Evolutionary conservation across 148 eudicot species (phyloP).

Genomic region (Agrostemma githago): DNA sequence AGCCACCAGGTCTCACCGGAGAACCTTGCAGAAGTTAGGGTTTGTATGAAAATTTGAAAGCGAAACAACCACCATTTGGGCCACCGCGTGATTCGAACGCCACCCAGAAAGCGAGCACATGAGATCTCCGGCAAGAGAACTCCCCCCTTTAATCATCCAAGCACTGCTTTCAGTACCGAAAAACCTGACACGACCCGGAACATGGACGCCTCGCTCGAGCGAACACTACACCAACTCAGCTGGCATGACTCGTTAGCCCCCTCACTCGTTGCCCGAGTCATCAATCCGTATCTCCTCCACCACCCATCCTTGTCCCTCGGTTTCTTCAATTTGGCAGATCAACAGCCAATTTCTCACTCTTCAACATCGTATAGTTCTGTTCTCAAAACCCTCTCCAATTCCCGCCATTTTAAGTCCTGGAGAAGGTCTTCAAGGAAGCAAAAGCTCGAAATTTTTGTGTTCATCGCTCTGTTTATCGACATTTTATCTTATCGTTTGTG

Average conservation of each 20-base stretch:
- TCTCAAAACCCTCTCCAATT: constrained; percentile 56
- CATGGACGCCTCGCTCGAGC: constrained; percentile 68
- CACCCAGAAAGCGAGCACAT: constrained; percentile 5
- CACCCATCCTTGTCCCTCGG: constrained; percentile 79
- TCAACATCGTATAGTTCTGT: constrained; percentile 45
- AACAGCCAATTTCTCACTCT: constrained; percentile 70
- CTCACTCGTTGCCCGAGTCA: constrained; percentile 63
- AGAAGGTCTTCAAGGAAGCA: constrained; percentile 49
- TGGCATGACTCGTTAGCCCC: constrained; percentile 59
- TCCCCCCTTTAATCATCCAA: constrained; percentile 47
- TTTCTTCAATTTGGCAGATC: constrained; percentile 89
- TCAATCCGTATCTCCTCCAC: constrained; percentile 70
- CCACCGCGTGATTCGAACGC: too few species aligned
- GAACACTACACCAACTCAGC: constrained; percentile 54
- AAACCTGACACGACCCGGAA: constrained; percentile 24
- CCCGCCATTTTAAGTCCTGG: constrained; percentile 52
- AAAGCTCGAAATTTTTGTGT: constrained; percentile 33
- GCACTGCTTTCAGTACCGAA: constrained; percentile 45
- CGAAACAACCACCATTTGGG: too few species aligned
- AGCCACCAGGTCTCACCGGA: too few species aligned
- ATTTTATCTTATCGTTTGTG: constrained; percentile 35
- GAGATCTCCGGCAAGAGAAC: constrained; percentile 29
- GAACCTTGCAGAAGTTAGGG: too few species aligned
- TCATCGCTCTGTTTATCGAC: constrained; percentile 36
- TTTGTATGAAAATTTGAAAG: too few species aligned